Base-by-base conservation (phyloP, 306 rosid genomes). In the Mucuna pruriens region DNA sequence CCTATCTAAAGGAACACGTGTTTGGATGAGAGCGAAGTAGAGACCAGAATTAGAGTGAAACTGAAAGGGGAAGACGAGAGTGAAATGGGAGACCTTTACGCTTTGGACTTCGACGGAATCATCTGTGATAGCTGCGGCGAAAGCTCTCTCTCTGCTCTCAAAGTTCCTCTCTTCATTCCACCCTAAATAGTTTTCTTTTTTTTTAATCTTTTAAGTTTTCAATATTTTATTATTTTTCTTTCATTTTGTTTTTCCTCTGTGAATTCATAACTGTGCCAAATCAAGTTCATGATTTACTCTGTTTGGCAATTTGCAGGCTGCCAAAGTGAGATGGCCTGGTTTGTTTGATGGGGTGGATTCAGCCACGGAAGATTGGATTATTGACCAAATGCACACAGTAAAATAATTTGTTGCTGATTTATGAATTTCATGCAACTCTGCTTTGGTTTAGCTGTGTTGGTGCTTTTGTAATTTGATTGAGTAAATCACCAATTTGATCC, bases 61-160 rank as follows among this genome's bases (percentile, higher is more conserved):
- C 40, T 11, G 84, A 51, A 67, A 73, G 68, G 15, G 76, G 26
- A 60, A 62, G 39, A 45, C 4, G 62, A 39, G 48, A 19, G 62
- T 63, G 46, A 49, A 80, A 95, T 95, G 99, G 99, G 90, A 6
- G 92, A 92, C 65, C 88, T 95, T 25, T 95, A 92, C 78, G 98
- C 97, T 23, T 85, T 92, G 88, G 97, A 92, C 86, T 95, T 95
- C 85, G 98, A 92, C 80, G 98, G 97, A 76, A 85, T 95, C 84
- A 77, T 95, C 45, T 92, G 99, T 39, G 97, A 92, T 83, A 95
- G 97, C 88, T 95, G 98, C 73, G 97, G 98, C 4, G 98, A 95
- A 86, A 95, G 95, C 85, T 90, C 98, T 57, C 87, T 84, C 77
- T 95, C 97, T 71, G 97, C 97, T 65, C 79, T 92, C 67, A 92